Conservation (phyloP, 2,329 filamentous ascomycete genomes). For the Aspergillus ochraceus region DNA sequence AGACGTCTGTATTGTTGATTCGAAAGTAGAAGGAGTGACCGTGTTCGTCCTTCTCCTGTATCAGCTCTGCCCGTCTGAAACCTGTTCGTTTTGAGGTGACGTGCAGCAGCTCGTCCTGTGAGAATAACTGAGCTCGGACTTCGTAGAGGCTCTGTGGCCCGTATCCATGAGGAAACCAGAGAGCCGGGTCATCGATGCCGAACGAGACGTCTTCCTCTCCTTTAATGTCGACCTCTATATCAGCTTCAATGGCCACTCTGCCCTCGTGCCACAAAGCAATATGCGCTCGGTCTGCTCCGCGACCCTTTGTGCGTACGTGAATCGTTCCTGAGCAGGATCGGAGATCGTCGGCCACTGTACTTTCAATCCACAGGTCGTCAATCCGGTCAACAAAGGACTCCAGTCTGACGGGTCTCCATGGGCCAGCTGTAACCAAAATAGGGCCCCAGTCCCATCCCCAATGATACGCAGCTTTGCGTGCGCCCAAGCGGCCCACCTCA, state of each 20-base stretch:
- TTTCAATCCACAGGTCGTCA: conserved; percentile 54
- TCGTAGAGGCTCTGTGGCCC: conserved; percentile 58
- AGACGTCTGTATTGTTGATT: conserved; percentile 64
- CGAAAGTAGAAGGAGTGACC: conserved; percentile 65
- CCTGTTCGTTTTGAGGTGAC: conserved; percentile 49
- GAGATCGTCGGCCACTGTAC: conserved; percentile 40
- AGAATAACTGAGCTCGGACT: conserved; percentile 48
- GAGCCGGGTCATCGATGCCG: conserved; percentile 44
- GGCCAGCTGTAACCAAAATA: conserved; percentile 59
- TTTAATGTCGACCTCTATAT: conserved; percentile 27
- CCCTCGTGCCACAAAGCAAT: not conserved
- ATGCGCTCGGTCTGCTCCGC: not conserved
- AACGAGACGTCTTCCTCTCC: conserved; percentile 31
- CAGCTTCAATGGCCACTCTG: not conserved
- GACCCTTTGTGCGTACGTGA: not conserved
- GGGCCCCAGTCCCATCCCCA: conserved; percentile 74
- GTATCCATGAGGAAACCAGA: conserved; percentile 61
- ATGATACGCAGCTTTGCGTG: conserved; percentile 66
- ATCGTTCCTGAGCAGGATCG: conserved; percentile 39
- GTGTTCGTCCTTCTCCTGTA: conserved; percentile 45
- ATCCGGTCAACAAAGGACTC: conserved; percentile 62
- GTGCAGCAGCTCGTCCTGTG: not conserved
- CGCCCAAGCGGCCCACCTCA: conserved; percentile 45
- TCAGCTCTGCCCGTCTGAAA: conserved; percentile 50
- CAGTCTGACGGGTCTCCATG: conserved; percentile 66